Percentiles rank a stretch among this genome's conserved stretches.
phyloP scores from a whole-genome alignment of 805 yeast genomes.

The Vanderwaltozyma verrucispora region DNA sequence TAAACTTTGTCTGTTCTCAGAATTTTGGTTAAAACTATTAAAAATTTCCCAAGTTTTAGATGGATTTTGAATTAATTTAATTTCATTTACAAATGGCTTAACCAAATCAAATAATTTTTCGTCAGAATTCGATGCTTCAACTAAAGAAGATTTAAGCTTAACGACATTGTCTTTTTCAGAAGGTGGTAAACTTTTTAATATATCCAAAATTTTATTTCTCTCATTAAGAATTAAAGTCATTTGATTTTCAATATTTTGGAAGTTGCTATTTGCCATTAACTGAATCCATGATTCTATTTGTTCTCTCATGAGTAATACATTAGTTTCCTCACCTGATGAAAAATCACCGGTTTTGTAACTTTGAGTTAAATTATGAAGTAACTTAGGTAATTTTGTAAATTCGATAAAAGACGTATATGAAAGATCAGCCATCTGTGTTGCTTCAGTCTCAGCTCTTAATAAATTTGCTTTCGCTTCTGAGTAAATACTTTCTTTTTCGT shows the following conservation, averaged over 20 bases:
- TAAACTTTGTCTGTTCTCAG: conserved; percentile 32
- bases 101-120: conserved; percentile 40
- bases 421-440: conserved; percentile 65
- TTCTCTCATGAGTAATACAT: conserved; percentile 23
- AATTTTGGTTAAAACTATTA: conserved; percentile 12
- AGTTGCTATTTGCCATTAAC: conserved; percentile 19
- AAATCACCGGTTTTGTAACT: conserved; percentile 25
- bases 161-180: conserved; percentile 46
- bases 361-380: conserved; percentile 43
- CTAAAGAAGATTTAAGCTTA: conserved; percentile 45
- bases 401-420: conserved; percentile 74
- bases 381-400: conserved; percentile 62
- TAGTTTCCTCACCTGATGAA: conserved; percentile 11
- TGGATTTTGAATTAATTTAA: conserved; percentile 38
- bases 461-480: conserved; percentile 81
- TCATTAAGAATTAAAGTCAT: conserved; percentile 28
- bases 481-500: conserved; percentile 77
- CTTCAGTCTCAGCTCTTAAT: conserved; percentile 63
- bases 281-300: conserved; percentile 23
- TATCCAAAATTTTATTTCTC: conserved; percentile 30
- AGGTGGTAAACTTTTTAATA: conserved; percentile 27
- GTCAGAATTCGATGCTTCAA: conserved; percentile 55
- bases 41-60: conserved; percentile 32
- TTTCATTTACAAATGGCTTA: conserved; percentile 32
- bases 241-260: conserved; percentile 22